Conservation (phyloP, 2,329 filamentous ascomycete genomes). For the Pyrenochaeta sp. region DNA sequence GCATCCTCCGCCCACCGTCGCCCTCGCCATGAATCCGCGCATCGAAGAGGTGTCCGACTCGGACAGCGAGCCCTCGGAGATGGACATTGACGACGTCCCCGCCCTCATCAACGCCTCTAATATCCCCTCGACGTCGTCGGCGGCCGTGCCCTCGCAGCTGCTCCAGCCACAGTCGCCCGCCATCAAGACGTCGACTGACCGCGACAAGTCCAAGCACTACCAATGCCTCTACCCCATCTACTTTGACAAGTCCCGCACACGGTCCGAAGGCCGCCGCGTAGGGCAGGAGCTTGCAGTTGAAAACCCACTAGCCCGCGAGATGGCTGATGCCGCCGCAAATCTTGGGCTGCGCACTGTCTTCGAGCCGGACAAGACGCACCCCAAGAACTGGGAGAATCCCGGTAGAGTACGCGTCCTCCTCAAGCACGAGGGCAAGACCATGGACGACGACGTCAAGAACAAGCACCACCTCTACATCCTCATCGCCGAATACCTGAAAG, state of each 20-base stretch:
- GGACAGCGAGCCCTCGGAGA: constrained; percentile 69
- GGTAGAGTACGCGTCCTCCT: constrained; percentile 84
- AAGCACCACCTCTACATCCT: constrained; percentile 89
- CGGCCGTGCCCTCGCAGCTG: constrained; percentile 39
- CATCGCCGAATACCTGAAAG: constrained; percentile 76
- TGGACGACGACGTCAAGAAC: constrained; percentile 66
- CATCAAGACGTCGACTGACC: constrained; percentile 52
- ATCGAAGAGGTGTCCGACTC: constrained; percentile 93
- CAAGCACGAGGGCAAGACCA: constrained; percentile 64
- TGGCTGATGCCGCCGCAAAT: constrained; percentile 75
- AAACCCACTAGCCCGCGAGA: constrained; percentile 88
- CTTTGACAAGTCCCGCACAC: constrained; percentile 79
- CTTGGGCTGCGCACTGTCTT: constrained; percentile 78
- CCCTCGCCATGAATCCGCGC: constrained; percentile 65
- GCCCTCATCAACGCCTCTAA: constrained; percentile 55
- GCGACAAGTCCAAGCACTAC: constrained; percentile 73
- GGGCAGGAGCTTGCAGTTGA: constrained; percentile 73
- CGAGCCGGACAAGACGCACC: constrained; percentile 91
- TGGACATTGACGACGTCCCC: constrained; percentile 86
- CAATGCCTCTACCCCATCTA: constrained; percentile 95
- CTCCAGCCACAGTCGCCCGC: constrained; percentile 47
- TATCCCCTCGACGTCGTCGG: constrained; percentile 33
- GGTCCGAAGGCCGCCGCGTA: constrained; percentile 84
- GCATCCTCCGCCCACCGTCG: background rate
- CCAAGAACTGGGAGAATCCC: constrained; percentile 97